Percentiles rank a stretch among this genome's conserved stretches.
phyloP scores from a whole-genome alignment of 257 asterid species.

The Solanum raphanifolium region DNA sequence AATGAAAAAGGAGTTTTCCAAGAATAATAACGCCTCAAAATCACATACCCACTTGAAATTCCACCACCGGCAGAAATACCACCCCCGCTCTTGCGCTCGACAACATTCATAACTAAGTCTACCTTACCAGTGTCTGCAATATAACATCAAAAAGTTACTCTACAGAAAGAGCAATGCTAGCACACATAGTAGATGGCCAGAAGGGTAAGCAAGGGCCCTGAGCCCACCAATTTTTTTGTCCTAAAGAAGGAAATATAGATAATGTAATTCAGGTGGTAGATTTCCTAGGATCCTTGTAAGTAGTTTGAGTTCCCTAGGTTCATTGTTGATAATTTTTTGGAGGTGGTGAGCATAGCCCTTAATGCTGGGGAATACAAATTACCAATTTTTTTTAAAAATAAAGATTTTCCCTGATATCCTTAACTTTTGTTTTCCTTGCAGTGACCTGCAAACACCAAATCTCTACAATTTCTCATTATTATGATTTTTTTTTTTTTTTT shows the following conservation, averaged over 20 bases:
- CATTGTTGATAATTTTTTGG: background rate
- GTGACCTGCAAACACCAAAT: background rate
- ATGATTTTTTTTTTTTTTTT: background rate
- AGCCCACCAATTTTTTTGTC: background rate
- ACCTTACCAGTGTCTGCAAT: constrained; percentile 74
- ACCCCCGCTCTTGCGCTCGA: constrained; percentile 85
- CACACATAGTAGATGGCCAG: background rate
- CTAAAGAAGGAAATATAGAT: background rate
- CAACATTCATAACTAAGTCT: constrained; percentile 84
- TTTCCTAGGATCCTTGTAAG: background rate
- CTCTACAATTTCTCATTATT: background rate
- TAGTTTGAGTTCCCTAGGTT: background rate
- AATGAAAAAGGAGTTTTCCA: background rate
- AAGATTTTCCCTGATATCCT: background rate
- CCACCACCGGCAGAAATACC: constrained; percentile 99
- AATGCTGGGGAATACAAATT: no score
- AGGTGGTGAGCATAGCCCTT: background rate
- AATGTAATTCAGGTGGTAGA: background rate
- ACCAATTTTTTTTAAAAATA: background rate
- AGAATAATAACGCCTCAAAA: background rate
- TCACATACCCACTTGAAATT: constrained; percentile 92
- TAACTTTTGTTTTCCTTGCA: background rate
- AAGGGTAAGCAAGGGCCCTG: background rate
- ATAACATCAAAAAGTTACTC: constrained; percentile 5
- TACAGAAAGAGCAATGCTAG: background rate